A percentile compares a stretch with the other conserved stretches of the same genome.
Evolutionary conservation across 257 asterid genomes (phyloP).

Genomic region (Salvia hispanica): DNA sequence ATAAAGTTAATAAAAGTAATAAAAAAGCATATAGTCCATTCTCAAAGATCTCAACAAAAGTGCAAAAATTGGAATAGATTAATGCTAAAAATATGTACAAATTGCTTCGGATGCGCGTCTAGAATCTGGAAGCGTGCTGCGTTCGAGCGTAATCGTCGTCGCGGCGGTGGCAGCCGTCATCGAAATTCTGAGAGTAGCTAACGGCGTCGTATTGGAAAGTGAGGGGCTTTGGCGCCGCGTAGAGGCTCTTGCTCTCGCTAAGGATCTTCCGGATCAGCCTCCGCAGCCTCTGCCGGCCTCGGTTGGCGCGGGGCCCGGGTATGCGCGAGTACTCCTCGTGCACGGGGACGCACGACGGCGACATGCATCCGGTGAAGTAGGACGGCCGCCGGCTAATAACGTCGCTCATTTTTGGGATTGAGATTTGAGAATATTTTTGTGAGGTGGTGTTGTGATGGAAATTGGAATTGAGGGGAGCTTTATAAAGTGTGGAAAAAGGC

Average conservation of each 20-base stretch:
- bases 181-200: constrained; percentile 82
- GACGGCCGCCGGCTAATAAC: constrained; percentile 43
- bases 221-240: constrained; percentile 40
- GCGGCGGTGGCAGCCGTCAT: constrained; percentile 58
- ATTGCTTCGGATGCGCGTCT: constrained; percentile 24
- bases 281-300: constrained; percentile 42
- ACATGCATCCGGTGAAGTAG: constrained; percentile 67
- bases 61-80: neutral
- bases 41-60: constrained; percentile 4
- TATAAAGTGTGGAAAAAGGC: constrained; percentile 33
- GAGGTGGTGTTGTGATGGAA: constrained; percentile 6
- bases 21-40: constrained; percentile 27
- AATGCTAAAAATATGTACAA: constrained; percentile 12
- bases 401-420: constrained; percentile 48
- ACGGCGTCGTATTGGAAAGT: constrained; percentile 81
- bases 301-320: constrained; percentile 36
- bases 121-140: constrained; percentile 35
- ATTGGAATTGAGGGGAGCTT: neutral
- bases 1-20: neutral
- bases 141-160: constrained; percentile 43
- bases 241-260: constrained; percentile 61
- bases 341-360: constrained; percentile 74
- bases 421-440: constrained; percentile 7
- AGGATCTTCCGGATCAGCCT: constrained; percentile 56
- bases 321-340: constrained; percentile 74